Base-by-base conservation (phyloP, 148 eudicot species). In the Nepenthes mirabilis region DNA sequence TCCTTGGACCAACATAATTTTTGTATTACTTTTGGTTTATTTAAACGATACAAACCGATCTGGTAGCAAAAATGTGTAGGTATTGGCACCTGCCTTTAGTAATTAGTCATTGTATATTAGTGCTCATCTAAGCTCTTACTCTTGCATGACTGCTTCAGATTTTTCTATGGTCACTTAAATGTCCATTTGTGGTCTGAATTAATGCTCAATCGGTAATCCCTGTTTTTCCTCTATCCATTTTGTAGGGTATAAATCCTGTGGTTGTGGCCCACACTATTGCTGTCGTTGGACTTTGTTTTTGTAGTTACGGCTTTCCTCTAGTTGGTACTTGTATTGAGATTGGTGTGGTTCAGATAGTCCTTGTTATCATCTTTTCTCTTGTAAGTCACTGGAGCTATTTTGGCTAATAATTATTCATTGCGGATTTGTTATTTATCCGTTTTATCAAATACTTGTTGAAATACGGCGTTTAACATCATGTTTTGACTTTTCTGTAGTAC, bases 231-330 rank as follows among this genome's bases (percentile, higher is more conserved):
- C 37, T 66, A 57, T 64, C 59, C 32, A 60, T 69, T 57, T 63
- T 59, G 53, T 58, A 91, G 98, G 80, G 66, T 88, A 93, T 93
- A 64, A 89, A 93, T 75, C 98, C 98, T 40, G 98, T 93, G 66
- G 98, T 93, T 69, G 96, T 93, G 67, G 75, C 98, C 68, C 98
- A 96, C 61, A 93, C 98, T 55, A 75, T 93, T 67, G 98, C 98
- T 58, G 98, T 95, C 37, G 98, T 93, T 12, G 98, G 98, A 47
- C 96, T 93, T 68, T 86, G 96, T 45, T 93, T 93, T 71, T 93
- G 83, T 66, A 86, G 95, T 74, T 93, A 93, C 64, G 98, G 98
- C 50, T 83, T 93, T 72, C 95, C 98, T 34, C 87, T 72, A 74
- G 85, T 93, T 64, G 98, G 98, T 57, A 73, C 86, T 13, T 93